Evolutionary conservation across 345 rosid species (phyloP), one percentile per base, ranked within the genome.

Genomic region (Erodium maritimum): DNA sequence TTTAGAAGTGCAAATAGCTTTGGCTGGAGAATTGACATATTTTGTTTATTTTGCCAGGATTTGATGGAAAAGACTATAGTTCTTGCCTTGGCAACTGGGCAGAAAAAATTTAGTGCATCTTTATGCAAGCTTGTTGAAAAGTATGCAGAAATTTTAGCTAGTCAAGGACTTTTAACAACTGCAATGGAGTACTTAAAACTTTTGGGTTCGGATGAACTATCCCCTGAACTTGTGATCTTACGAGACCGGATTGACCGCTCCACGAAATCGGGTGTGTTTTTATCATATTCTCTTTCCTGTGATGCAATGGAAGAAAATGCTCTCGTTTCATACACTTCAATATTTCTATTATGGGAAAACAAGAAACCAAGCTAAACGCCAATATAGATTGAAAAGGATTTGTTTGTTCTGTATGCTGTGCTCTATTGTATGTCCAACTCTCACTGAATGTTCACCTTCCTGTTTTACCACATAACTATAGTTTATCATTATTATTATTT

Each of bases 1-100:
- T 54, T 61, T 29, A 29, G 37, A 29, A 29, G 9, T 29, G 37
- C 37, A 29, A 29, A 29, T 29, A 29, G 5, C 37, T 29, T 29
- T 62, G 50, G 65, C 50, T 50, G 54, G n/a, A 53, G 23, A 61
- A 33, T 51, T 24, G 19, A 24, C 21, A 56, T 74, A 58, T 52
- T 53, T 16, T 29, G 56, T 48, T 51, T 58, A 57, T 19, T 19
- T 71, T 70, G 23, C 9, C 76, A 93, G 99, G 99, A 93, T 72
- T 79, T 93, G 73, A 93, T 90, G 99, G 99, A 93, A 77, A 93
- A 93, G 80, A 93, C 99, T 52, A 89, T 90, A 42, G 97, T 85
- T 54, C 84, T 93, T 75, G 91, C 91, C 63, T 77, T 93, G 81
- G 99, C 97, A 61, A 85, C 85, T 57, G 96, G 96, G 19, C 90